Conservation (phyloP, 345 rosid genomes). For the Punica granatum region DNA sequence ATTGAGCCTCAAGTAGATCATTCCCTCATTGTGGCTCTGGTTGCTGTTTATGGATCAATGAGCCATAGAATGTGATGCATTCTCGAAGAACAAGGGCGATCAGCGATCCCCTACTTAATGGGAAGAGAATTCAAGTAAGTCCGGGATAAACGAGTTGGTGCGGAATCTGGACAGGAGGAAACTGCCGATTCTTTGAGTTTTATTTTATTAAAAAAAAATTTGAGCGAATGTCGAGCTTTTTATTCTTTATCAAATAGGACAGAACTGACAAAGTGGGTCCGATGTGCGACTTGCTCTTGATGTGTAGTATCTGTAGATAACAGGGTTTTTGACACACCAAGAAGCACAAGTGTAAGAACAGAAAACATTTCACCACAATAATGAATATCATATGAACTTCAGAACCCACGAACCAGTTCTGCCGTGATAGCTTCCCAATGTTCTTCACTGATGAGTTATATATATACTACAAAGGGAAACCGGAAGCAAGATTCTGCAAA, state of each 20-base stretch:
- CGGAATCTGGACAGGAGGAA: not conserved
- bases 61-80: slow-evolving; percentile 22
- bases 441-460: not conserved
- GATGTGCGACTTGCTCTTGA: too few relatives aligned
- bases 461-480: not conserved
- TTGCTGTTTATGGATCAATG: slow-evolving; percentile 41
- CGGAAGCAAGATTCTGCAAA: not conserved
- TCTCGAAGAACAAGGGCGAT: not conserved
- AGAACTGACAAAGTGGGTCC: too few relatives aligned
- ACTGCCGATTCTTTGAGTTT: not conserved
- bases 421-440: not conserved
- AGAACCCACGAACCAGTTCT: not conserved
- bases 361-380: too few relatives aligned
- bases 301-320: too few relatives aligned
- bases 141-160: too few relatives aligned
- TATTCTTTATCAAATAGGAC: too few relatives aligned
- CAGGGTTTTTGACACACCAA: too few relatives aligned
- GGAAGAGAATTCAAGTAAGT: too few relatives aligned
- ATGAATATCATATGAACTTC: too few relatives aligned
- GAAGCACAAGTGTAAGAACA: too few relatives aligned
- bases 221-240: too few relatives aligned
- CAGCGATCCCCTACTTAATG: not conserved
- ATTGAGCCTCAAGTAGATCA: slow-evolving; percentile 43
- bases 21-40: slow-evolving; percentile 35
- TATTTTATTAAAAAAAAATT: not conserved